Base-by-base conservation (phyloP, 1,139 yeast species). In the Hemisphaericaspora subhashii region DNA sequence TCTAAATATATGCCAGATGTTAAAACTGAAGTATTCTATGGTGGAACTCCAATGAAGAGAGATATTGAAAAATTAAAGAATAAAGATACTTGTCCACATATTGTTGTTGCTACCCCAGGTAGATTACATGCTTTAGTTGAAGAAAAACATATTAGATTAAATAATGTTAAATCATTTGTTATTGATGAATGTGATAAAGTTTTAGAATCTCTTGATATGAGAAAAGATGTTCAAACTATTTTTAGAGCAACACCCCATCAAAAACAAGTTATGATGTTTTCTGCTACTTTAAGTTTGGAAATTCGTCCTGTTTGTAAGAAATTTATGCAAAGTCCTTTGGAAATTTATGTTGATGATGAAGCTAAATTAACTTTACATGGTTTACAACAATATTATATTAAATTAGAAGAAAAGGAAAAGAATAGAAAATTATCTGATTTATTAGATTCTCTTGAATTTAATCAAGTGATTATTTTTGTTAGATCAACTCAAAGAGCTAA, bases 131-230 rank as follows among this genome's bases (percentile, higher is more conserved):
- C 96, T 45, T 77, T 92, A 47, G 95, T 92, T 32, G 83, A 94
- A 61, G 98, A 92, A 60, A 90, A 90, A 72, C 77, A 83, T 47
- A 77, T 92, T 49, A 85, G 96, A 58, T 79, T 92, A 55, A 83
- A 83, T 68, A 86, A 87, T 63, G 87, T 92, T 61, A 92, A 90
- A 77, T 86, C 92, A 49, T 92, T 92, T 60, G 97, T 92, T 46
- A 83, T 92, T 60, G 98, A 92, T 66, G 98, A 92, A 74, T 92
- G 98, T 82, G 98, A 92, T 75, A 89, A 89, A 73, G 98, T 92
- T 44, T 79, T 92, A 64, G 98, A 92, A 70, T 76, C 81, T 44
- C 66, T 86, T 57, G 95, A 86, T 58, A 92, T 92, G 98, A 86
- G 98, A 77, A 85, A 96, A 66, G 98, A 92, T 60, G 97, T 92